Base-by-base conservation (phyloP, 2,329 filamentous ascomycete genomes). In the Chrysosporium keratinophilum region DNA sequence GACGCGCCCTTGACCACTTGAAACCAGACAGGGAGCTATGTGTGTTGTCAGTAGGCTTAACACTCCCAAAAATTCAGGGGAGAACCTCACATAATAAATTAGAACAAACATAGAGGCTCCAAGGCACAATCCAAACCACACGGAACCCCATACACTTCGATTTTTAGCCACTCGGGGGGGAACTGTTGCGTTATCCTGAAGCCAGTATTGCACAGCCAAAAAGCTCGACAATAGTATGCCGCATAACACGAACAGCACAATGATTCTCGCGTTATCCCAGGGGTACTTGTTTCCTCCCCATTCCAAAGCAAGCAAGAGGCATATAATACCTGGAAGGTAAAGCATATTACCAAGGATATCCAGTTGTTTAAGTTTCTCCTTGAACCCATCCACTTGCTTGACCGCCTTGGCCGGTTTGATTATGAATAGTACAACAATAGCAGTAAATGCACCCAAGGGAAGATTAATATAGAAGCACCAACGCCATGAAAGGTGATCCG, bases 211-310 rank as follows among this genome's bases (percentile, higher is more conserved):
- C n/a, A n/a, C n/a, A n/a, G n/a, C n/a, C n/a, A n/a, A n/a, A n/a
- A n/a, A n/a, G n/a, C n/a, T n/a, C n/a, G n/a, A n/a, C n/a, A n/a
- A n/a, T n/a, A n/a, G n/a, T n/a, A n/a, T n/a, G n/a, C n/a, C n/a
- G n/a, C n/a, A n/a, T n/a, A n/a, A n/a, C n/a, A 76, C 69, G n/a
- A 79, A 71, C 10, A 78, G 65, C 0, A 69, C 71, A 45, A 78
- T 73, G 48, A 78, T 69, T 5, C 67, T 69, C n/a, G 63, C 64
- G 56, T 67, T 69, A 23, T 61, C 64, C 76, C 76, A 78, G 1
- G 68, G 41, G 28, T 74, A 69, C n/a, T 63, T 70, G 10, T 67
- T 69, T 2, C 73, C 70, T 10, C 73, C 73, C 64, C 68, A 73
- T 50, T 77, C 70, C n/a, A 79, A 63, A 0, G 75, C 76, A 1